Base-by-base conservation (phyloP, 2,329 filamentous ascomycete species). In the Arachnopeziza araneosa region DNA sequence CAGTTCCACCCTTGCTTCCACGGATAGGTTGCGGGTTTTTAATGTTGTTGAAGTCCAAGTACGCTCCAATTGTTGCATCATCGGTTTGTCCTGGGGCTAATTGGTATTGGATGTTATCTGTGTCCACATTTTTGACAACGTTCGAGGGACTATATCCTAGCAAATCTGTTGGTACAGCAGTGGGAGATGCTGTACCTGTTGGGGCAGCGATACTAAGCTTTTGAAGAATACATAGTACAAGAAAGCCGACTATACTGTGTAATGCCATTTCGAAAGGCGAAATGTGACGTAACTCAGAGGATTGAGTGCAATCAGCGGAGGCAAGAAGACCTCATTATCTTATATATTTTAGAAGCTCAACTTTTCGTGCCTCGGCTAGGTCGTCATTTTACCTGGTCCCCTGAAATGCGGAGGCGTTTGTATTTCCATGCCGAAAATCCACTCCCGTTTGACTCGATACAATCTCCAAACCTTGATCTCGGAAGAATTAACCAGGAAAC, bases 1-100 rank as follows among this genome's bases (percentile, higher is more conserved):
- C 80, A 0, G 78, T 80, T 1, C 71, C 74, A 14, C 82, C 83
- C 12, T 66, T 72, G 14, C 66, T 69, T 2, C 83, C 83, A 7
- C 83, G 78, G 51, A 84, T 78, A 1, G 83, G 83, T 68, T 85
- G 80, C 0, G 83, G 82, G 44, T 77, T 76, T 2, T 79, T 73
- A 26, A 77, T 76, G 57, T 77, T 72, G 55, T 79, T 75, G 64
- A 86, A 83, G 69, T 85, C 76, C 0, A 86, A 75, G 58, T 78
- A 82, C 1, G 78, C 67, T 0, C 83, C 83, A 17, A 83, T 72
- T 10, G 80, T 71, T 0, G 75, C 73, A 54, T 80, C 75, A 0
- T 78, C 78, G 1, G 77, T 77, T 66, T 86, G 83, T 0, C 79
- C 81, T 0, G 75, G 71, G 10, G 80, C 79, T 10, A 80, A 74